phyloP scores from a whole-genome alignment of 2,329 filamentous ascomycete species.

The Fusarium coicis region DNA sequence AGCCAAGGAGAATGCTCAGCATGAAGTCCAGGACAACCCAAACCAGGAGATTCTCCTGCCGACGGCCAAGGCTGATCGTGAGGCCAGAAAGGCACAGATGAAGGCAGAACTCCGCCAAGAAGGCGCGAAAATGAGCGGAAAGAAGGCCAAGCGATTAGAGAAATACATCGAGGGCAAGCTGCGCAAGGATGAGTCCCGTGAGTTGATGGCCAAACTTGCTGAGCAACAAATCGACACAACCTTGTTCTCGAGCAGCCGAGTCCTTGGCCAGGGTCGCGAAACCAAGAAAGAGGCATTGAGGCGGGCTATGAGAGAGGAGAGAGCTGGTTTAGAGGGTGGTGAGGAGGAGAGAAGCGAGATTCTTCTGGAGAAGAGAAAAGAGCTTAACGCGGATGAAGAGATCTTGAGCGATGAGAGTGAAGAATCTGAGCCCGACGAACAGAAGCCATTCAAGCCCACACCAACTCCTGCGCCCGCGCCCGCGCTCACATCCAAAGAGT shows the following conservation, averaged over 20 bases:
- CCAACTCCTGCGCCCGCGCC: neutral
- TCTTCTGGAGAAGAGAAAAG: constrained; percentile 58
- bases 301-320: constrained; percentile 71
- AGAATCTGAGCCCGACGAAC: constrained; percentile 7
- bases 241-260: constrained; percentile 80
- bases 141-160: constrained; percentile 74
- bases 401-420: constrained; percentile 35
- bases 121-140: constrained; percentile 67
- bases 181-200: constrained; percentile 90
- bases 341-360: constrained; percentile 64
- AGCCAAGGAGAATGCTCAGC: constrained; percentile 55
- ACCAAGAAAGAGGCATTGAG: constrained; percentile 76
- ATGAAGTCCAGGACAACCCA: constrained; percentile 52
- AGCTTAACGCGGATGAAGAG: constrained; percentile 44
- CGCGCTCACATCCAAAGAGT: neutral
- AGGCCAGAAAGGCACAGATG: constrained; percentile 65
- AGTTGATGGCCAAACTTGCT: constrained; percentile 84
- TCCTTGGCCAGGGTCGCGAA: constrained; percentile 77
- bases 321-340: constrained; percentile 69
- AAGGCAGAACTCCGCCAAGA: constrained; percentile 64
- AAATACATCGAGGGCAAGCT: constrained; percentile 89
- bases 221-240: constrained; percentile 83
- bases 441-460: neutral
- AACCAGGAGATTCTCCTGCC: constrained; percentile 51
- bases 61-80: constrained; percentile 60